Base-by-base conservation (phyloP, 176 grass and related monocot genomes). In the Aegilops umbellulata region DNA sequence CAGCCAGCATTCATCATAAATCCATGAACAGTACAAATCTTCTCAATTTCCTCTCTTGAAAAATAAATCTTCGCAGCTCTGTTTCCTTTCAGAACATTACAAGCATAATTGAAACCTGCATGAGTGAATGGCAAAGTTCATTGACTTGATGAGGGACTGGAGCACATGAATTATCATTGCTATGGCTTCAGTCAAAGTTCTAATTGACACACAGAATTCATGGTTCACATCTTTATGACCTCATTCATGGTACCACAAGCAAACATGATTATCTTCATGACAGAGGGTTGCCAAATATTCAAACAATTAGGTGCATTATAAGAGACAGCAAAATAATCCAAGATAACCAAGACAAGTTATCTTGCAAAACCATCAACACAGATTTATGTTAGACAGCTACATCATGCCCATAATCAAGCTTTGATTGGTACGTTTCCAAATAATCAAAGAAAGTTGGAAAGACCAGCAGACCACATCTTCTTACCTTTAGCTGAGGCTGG, bases 401-500 rank as follows among this genome's bases (percentile, higher is more conserved):
- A 39, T 11, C 32, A n/a, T 70, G 34, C 8, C 20, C 20, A 70
- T 34, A 22, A 69, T 35, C 35, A 35, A 70, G n/a, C 19, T 39
- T 38, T 9, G 34, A 10, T 39, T 10, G 20, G 4, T 7, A 23
- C 9, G 4, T 12, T 42, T 72, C 36, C 35, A 42, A 42, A 42
- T 72, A 72, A 72, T 72, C 22, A 72, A 35, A 69, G 69, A 23
- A 41, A 41, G 34, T n/a, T 72, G 22, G 69, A 72, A 72, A 72
- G 22, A 72, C 36, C 69, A 41, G 22, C 12, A 24, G 10, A 72
- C 11, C 35, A 3, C 36, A 74, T 46, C 70, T 74, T 39, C 3
- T 71, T 46, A 74, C 22, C n/a, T 74, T 39, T 74, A 42, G 38
- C 3, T 16, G 38, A 16, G 6, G 38, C n/a, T 74, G 6, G 24